Base-by-base conservation (phyloP, 2,329 filamentous ascomycete genomes). In the Botrytis squamosa region DNA sequence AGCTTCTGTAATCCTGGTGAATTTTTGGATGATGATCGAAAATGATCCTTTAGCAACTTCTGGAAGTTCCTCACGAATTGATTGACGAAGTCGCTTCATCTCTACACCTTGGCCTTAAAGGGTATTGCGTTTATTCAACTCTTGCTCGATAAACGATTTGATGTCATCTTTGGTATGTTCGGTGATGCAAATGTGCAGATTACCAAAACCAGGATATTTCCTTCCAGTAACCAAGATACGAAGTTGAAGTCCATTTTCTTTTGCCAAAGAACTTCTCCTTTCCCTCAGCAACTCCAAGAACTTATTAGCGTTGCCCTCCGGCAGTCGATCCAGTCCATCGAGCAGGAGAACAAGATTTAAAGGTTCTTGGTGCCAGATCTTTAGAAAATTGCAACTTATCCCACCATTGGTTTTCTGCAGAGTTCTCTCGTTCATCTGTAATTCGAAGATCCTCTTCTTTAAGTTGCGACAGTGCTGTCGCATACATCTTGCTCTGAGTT, bases 231-330 rank as follows among this genome's bases (percentile, higher is more conserved):
- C 25, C 49, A 16, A 52, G 25, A 52, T 16, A 0, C 1, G 22
- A n/a, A 52, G 10, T 52, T n/a, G 49, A n/a, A 49, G 22, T 5
- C 3, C 0, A 1, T 0, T 5, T 49, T 49, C 22, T 0, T 4
- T 49, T 25, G 22, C 46, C 4, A 49, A 49, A 22, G 10, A 49
- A 5, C 22, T 25, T 0, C 9, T 49, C 1, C 4, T 1, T 10
- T 25, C 1, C 22, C 46, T 6, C 10, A 52, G 4, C 0, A 52
- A 14, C 22, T 14, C 9, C 4, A 6, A 5, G 0, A 52, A 52
- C 0, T 14, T n/a, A 0, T n/a, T 0, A 52, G 25, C 4, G 1
- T 52, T 12, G 0, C 5, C 2, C 2, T 52, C 0, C 0, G 25
- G 2, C 0, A 52, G 49, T 12, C n/a, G 4, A 25, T 52, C 10